Base-by-base conservation (phyloP, 441 rosid genomes). In the Erodium moschatum region DNA sequence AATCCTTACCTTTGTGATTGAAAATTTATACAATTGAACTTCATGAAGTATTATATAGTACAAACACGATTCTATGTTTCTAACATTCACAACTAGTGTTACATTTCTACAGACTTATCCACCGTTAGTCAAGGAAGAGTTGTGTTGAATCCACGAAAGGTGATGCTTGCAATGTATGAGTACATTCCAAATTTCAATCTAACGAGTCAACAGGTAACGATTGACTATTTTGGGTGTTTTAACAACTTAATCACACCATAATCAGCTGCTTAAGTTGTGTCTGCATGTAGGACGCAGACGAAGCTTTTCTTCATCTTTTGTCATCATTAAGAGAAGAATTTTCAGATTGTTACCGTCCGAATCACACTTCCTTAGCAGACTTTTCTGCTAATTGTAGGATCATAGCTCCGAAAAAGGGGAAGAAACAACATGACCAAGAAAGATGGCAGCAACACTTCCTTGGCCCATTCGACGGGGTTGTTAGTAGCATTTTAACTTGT, bases 401-500 rank as follows among this genome's bases (percentile, higher is more conserved):
- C 77, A 82, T 86, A 65, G 65, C 78, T 50, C 78, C 85, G 52
- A 67, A 65, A 61, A 74, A 63, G 46, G 73, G 65, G 12, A 73
- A 81, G 52, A 78, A 68, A 69, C 79, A 44, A 69, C 82, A 70
- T 69, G 90, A 88, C 72, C 85, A 75, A 48, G 80, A 82, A 74
- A 85, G 88, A 78, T 93, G 98, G 97, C 87, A 82, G 75, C 79
- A 89, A 69, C 87, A 85, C 80, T 83, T 82, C 60, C 84, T 87
- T 66, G 96, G 98, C 81, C 97, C 97, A 7, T 86, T 93, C 66
- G 76, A 90, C 79, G 97, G 97, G 74, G 82, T 90, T 73, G 80
- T 84, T 73, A 79, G 85, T 76, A 89, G 90, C 82, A 82, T 74
- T 11, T 81, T 93, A 75, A 85, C 81, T 68, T 90, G 97, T 72